Conservation (phyloP, 2,329 filamentous ascomycete species). For the Coniochaeta hoffmannii region DNA sequence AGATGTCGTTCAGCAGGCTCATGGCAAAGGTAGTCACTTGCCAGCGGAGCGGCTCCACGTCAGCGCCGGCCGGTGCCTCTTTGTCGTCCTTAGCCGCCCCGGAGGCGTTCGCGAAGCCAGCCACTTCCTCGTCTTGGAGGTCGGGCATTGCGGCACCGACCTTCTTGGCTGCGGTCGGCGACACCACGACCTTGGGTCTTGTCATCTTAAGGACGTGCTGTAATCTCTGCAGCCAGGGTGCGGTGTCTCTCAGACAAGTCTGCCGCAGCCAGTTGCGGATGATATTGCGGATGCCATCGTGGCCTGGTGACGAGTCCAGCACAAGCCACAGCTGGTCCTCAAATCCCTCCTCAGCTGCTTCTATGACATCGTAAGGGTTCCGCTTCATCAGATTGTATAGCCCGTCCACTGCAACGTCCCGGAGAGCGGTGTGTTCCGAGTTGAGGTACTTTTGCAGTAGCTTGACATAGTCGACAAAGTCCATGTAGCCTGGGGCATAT, state of each 20-base stretch:
- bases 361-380: slow-evolving; percentile 74
- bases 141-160: slow-evolving; percentile 58
- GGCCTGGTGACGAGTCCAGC: slow-evolving; percentile 68
- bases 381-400: slow-evolving; percentile 94
- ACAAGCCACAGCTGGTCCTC: slow-evolving; percentile 91
- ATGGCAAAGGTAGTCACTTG: slow-evolving; percentile 93
- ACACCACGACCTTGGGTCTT: slow-evolving; percentile 55
- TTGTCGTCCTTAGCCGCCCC: slow-evolving; percentile 54
- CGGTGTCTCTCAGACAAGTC: slow-evolving; percentile 72
- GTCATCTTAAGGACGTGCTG: slow-evolving; percentile 88
- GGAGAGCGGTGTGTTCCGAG: slow-evolving; percentile 60
- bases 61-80: slow-evolving; percentile 40
- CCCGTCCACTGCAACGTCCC: slow-evolving; percentile 77
- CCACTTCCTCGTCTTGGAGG: slow-evolving; percentile 90
- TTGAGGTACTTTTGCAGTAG: slow-evolving; percentile 71
- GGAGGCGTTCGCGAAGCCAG: slow-evolving; percentile 78
- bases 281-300: slow-evolving; percentile 77
- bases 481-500: slow-evolving; percentile 82
- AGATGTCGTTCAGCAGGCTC: slow-evolving; percentile 77
- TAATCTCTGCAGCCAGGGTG: slow-evolving; percentile 80
- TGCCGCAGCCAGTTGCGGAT: slow-evolving; percentile 91
- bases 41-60: slow-evolving; percentile 88
- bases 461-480: slow-evolving; percentile 77
- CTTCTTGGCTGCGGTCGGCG: slow-evolving; percentile 33
- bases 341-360: slow-evolving; percentile 66